Evolutionary conservation across 129 eudicot species (phyloP).

Genomic region (Helianthus annuus): DNA sequence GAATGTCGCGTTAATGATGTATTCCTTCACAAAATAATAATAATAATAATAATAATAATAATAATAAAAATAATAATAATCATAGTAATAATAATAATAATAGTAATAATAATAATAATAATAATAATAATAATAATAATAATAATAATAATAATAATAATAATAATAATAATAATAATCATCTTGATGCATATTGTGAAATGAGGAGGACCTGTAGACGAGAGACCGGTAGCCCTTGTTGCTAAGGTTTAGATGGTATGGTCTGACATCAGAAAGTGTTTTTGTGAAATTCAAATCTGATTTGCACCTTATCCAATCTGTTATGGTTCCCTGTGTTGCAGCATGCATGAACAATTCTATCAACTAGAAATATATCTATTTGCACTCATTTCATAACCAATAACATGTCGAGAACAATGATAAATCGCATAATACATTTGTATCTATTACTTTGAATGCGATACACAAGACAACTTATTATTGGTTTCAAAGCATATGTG

Average conservation of each 20-base stretch:
- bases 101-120: too few relatives aligned
- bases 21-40: not conserved
- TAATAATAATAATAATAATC: too few relatives aligned
- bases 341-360: not conserved
- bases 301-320: constrained; percentile 46
- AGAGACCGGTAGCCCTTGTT: constrained; percentile 52
- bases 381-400: too few relatives aligned
- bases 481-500: not conserved
- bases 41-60: too few relatives aligned
- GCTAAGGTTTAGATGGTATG: constrained; percentile 50
- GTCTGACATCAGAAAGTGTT: constrained; percentile 29
- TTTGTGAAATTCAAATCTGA: not conserved
- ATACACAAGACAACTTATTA: not conserved
- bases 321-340: constrained; percentile 34
- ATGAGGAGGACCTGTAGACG: constrained; percentile 44
- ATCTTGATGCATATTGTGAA: not conserved
- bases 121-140: too few relatives aligned
- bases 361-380: not conserved
- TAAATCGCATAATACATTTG: too few relatives aligned
- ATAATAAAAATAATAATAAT: too few relatives aligned
- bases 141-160: too few relatives aligned
- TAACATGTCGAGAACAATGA: too few relatives aligned
- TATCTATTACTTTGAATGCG: too few relatives aligned
- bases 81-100: not conserved
- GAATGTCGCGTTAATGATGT: too few relatives aligned